Evolutionary conservation across 208 protist genomes (phyloP).

Genomic region (Acanthamoeba triangularis): DNA sequence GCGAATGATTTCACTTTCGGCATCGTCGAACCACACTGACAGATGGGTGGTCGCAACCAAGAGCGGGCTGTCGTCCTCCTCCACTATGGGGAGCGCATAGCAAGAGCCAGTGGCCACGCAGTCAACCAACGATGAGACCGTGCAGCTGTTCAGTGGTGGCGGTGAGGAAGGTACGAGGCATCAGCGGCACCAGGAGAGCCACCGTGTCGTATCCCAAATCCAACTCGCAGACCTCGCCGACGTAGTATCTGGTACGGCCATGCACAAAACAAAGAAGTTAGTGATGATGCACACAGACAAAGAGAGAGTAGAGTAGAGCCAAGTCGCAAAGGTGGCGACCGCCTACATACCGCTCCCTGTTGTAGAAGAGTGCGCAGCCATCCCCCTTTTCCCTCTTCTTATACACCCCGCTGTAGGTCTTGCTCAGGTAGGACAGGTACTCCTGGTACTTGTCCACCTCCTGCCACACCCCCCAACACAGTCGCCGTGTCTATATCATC

Average conservation of each 20-base stretch:
- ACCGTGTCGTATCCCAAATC: slow-evolving; percentile 17
- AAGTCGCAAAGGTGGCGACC: not conserved
- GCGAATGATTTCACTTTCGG: slow-evolving; percentile 22
- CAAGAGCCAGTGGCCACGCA: not conserved
- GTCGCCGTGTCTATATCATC: not conserved
- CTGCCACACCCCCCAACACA: not conserved
- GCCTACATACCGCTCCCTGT: not conserved
- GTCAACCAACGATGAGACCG: not conserved
- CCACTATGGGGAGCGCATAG: not conserved
- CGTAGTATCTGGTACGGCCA: not conserved
- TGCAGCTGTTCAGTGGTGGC: not conserved
- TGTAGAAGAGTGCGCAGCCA: slow-evolving; percentile 23
- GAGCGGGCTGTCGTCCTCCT: not conserved
- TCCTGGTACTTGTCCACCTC: slow-evolving; percentile 58
- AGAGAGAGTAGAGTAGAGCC: not conserved
- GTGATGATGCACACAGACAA: no score
- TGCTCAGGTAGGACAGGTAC: slow-evolving; percentile 26
- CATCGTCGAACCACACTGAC: slow-evolving; percentile 18
- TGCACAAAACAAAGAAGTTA: no score
- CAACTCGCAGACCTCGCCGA: not conserved
- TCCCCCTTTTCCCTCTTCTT: slow-evolving; percentile 57
- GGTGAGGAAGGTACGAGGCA: not conserved
- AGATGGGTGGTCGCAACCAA: slow-evolving; percentile 41
- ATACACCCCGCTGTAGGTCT: not conserved
- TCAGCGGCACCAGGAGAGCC: slow-evolving; percentile 18